phyloP scores from a whole-genome alignment of 2,329 filamentous ascomycete species.

The Pseudocercospora fuligena region DNA sequence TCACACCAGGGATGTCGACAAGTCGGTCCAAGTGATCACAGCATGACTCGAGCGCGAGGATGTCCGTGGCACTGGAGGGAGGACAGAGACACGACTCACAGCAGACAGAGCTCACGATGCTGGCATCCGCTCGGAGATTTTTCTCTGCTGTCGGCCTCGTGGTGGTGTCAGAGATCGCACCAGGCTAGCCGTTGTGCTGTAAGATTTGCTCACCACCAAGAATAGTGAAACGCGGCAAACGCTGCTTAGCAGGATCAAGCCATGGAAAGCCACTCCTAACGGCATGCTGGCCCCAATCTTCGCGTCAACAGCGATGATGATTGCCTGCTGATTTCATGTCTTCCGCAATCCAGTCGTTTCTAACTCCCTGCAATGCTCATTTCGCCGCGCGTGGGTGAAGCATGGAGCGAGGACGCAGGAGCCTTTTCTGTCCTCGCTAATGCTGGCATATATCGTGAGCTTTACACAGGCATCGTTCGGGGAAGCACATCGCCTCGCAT shows the following conservation, averaged over 20 bases:
- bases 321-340: conserved; percentile 8
- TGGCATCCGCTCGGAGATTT: conserved; percentile 29
- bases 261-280: conserved; percentile 6
- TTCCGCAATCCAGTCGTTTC: not conserved
- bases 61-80: conserved; percentile 24
- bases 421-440: not conserved
- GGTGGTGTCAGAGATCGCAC: conserved; percentile 10
- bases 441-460: not conserved
- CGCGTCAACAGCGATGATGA: not conserved
- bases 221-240: conserved; percentile 28
- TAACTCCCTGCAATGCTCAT: not conserved
- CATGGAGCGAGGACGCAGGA: not conserved
- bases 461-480: not conserved
- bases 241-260: conserved; percentile 18
- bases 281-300: conserved; percentile 7
- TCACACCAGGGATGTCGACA: conserved; percentile 16
- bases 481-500: not conserved
- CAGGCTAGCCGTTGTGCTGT: conserved; percentile 16
- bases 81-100: conserved; percentile 15
- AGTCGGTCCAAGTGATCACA: conserved; percentile 23
- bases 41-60: conserved; percentile 30
- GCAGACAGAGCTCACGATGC: conserved; percentile 13
- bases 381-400: not conserved
- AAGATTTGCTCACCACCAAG: conserved; percentile 22
- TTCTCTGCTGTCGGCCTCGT: conserved; percentile 20